phyloP scores from a whole-genome alignment of 1,139 yeast species.

The Saccharomycopsis hybrid region DNA sequence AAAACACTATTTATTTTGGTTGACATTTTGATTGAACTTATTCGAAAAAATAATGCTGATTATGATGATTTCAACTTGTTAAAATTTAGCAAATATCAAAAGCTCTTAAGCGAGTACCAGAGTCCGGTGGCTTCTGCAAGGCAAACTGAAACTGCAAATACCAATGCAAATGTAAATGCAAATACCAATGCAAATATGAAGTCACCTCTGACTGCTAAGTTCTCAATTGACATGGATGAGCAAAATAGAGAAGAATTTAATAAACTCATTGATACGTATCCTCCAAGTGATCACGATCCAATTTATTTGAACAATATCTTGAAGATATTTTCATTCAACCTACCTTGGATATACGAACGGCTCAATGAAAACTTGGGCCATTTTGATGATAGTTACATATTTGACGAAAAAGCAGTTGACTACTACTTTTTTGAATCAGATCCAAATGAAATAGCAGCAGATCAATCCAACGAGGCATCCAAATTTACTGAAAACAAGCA shows the following conservation, averaged over 20 bases:
- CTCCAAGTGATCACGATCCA: conserved; percentile 93
- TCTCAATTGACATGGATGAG: not conserved
- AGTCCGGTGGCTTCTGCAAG: not conserved
- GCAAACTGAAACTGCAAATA: conserved; percentile 61
- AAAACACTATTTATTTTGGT: conserved; percentile 92
- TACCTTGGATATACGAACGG: conserved; percentile 60
- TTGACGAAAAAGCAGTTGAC: conserved; percentile 7
- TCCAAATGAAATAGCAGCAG: conserved; percentile 1
- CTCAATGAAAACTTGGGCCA: conserved; percentile 36
- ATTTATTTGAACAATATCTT: conserved; percentile 86
- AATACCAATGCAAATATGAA: not conserved
- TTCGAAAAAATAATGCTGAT: conserved; percentile 92
- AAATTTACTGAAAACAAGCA: conserved; percentile 6
- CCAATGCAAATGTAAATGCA: conserved; percentile 36
- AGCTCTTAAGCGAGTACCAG: not conserved
- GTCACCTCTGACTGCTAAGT: not conserved
- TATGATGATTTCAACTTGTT: conserved; percentile 59
- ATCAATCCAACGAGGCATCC: not conserved
- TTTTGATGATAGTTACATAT: conserved; percentile 10
- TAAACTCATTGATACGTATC: conserved; percentile 62
- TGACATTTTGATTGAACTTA: conserved; percentile 89
- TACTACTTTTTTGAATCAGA: conserved; percentile 13
- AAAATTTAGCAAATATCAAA: conserved; percentile 12
- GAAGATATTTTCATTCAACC: conserved; percentile 66
- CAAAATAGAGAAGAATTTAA: conserved; percentile 6